Evolutionary conservation across 2,329 filamentous ascomycete species (phyloP).

Genomic region (Alternaria ethzedia): DNA sequence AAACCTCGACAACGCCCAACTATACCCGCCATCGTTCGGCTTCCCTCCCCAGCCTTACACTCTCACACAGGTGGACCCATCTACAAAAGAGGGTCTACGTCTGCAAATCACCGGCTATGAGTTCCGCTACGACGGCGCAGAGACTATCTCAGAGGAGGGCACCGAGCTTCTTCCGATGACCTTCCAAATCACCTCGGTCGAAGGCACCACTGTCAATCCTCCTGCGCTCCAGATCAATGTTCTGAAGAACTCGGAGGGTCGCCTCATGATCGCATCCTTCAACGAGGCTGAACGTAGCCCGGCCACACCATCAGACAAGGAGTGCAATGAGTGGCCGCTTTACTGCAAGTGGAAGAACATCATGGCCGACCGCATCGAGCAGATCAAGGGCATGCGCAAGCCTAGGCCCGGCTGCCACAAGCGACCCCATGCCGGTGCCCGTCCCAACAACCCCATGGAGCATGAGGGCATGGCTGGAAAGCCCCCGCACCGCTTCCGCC

Average conservation of each 20-base stretch:
- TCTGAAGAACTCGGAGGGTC: conserved; percentile 45
- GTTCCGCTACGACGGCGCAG: conserved; percentile 43
- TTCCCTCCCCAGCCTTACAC: conserved; percentile 38
- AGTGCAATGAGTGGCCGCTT: conserved; percentile 47
- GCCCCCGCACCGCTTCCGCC: conserved; percentile 44
- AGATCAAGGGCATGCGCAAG: conserved; percentile 44
- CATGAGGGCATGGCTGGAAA: conserved; percentile 39
- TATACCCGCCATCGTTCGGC: conserved; percentile 48
- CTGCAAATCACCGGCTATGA: conserved; percentile 46
- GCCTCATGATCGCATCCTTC: conserved; percentile 49
- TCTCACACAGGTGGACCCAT: conserved; percentile 42
- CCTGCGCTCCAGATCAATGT: conserved; percentile 47
- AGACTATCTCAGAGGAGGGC: conserved; percentile 45
- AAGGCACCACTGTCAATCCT: conserved; percentile 37
- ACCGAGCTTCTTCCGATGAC: conserved; percentile 49
- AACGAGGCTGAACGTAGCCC: conserved; percentile 29
- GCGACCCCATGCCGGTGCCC: conserved; percentile 26
- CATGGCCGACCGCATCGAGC: conserved; percentile 43
- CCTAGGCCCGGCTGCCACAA: conserved; percentile 43
- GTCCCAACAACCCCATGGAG: conserved; percentile 37
- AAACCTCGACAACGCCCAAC: conserved; percentile 44
- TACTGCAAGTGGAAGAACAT: conserved; percentile 53
- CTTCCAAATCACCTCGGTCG: conserved; percentile 45
- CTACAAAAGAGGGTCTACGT: conserved; percentile 32
- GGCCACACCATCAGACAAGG: conserved; percentile 28